Evolutionary conservation across 2,329 filamentous ascomycete species (phyloP), one percentile per base, ranked within the genome.

Genomic region (Trichoderma sp.): DNA sequence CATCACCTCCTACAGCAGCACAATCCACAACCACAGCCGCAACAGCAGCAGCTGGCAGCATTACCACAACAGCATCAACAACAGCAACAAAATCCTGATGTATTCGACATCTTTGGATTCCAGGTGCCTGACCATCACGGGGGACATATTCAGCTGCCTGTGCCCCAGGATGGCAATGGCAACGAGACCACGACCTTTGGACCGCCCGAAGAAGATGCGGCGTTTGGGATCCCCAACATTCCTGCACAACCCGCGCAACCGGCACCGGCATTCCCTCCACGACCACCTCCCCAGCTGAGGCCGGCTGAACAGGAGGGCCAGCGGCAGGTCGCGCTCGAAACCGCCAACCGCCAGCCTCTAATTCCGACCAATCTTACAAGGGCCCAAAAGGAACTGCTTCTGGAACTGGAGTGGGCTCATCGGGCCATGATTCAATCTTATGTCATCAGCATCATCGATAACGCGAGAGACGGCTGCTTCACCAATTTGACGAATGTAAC

Each of bases 321-420:
- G 31, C 27, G n/a, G 10, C 60, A 61, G 11, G 8, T 43, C n/a
- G 4, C 16, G 27, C 75, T 67, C 70, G 73, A 68, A 71, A 3
- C 37, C 55, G 64, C 47, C 19, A 64, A 19, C 14, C 66, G 57
- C 16, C 72, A 75, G 43, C 73, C 78, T 5, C 76, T 89, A n/a
- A 83, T 85, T 52, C 89, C 89, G 3, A 80, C 81, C 2, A 79
- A 81, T 37, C 83, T 92, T n/a, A 87, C 86, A 0, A 83, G 82
- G 69, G 82, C 86, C n/a, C 91, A 92, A 76, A 87, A 85, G 64
- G 89, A 91, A 76, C 89, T 91, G 87, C 78, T 92, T 1, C 79
- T 90, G 47, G 89, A 92, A 76, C 87, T 88, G 4, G 86, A 89
- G 64, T 91, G 89, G 88, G 89, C 89, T 7, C 89, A 92, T 72